Conservation (phyloP, 805 yeast species). For the Metschnikowia kunwiensis region DNA sequence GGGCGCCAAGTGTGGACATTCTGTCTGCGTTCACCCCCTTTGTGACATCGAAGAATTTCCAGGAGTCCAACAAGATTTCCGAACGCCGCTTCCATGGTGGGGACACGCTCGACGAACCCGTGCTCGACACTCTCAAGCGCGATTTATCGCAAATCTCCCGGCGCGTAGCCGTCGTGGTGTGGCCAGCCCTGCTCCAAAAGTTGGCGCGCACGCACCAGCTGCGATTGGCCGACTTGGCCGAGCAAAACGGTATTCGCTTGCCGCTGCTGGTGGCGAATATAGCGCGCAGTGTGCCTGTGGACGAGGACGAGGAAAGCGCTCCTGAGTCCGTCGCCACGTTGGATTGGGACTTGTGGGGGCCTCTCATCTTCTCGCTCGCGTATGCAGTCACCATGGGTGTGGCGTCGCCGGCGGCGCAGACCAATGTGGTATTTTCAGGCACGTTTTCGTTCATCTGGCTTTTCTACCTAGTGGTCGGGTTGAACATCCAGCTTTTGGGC, state of each 20-base stretch:
- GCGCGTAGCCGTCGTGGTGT: constrained; percentile 38
- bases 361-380: constrained; percentile 56
- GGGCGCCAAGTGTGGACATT: constrained; percentile 21
- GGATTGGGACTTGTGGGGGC: constrained; percentile 74
- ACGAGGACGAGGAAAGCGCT: constrained; percentile 8
- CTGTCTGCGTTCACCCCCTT: constrained; percentile 19
- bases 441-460: constrained; percentile 63
- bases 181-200: constrained; percentile 42
- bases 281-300: constrained; percentile 27
- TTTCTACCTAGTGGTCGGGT: constrained; percentile 56
- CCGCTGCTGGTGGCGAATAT: constrained; percentile 32
- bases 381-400: constrained; percentile 53
- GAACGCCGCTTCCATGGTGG: constrained; percentile 64
- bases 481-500: constrained; percentile 62
- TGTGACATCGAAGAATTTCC: constrained; percentile 13
- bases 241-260: constrained; percentile 32
- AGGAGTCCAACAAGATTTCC: constrained; percentile 19
- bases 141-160: constrained; percentile 37
- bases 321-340: constrained; percentile 20
- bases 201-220: constrained; percentile 36
- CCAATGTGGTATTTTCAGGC: constrained; percentile 57
- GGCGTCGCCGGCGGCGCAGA: constrained; percentile 41
- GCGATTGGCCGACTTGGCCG: constrained; percentile 34
- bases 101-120: constrained; percentile 72
- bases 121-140: constrained; percentile 48